These are phyloP conservation scores for Gossypium aridum DNA, from an alignment of 441 rosid genomes.

Conservation along the genomic window DNA sequence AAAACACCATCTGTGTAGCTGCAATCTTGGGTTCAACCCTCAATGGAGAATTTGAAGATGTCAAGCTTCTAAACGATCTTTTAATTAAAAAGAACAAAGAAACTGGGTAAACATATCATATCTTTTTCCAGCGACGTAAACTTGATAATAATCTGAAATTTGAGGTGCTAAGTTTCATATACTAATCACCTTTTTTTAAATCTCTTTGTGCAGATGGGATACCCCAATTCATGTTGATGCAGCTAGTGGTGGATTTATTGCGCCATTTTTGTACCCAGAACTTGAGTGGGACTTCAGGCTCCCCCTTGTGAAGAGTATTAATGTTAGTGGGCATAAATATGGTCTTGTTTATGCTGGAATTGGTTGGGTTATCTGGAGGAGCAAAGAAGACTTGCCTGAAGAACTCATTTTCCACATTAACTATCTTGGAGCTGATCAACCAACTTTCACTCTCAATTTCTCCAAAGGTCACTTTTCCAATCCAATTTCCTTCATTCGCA, in stretches of 20 bases:
- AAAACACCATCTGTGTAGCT: slow-evolving; percentile 91
- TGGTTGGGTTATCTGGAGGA: slow-evolving; percentile 94
- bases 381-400: slow-evolving; percentile 83
- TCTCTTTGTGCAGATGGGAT: slow-evolving; percentile 52
- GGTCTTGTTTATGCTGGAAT: slow-evolving; percentile 93
- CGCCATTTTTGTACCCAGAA: slow-evolving; percentile 83
- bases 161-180: neutral
- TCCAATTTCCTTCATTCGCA: neutral
- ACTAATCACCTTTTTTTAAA: neutral
- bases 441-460: slow-evolving; percentile 96
- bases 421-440: slow-evolving; percentile 90
- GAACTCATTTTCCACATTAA: slow-evolving; percentile 93
- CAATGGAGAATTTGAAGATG: slow-evolving; percentile 90
- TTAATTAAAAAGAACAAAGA: slow-evolving; percentile 53
- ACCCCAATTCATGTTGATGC: slow-evolving; percentile 94
- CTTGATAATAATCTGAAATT: neutral
- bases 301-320: slow-evolving; percentile 79
- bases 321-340: slow-evolving; percentile 89
- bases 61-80: slow-evolving; percentile 70
- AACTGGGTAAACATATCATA: slow-evolving; percentile 46
- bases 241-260: slow-evolving; percentile 90
- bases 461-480: slow-evolving; percentile 41
- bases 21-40: slow-evolving; percentile 89
- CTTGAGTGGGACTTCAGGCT: slow-evolving; percentile 91
- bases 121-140: neutral